Evolutionary conservation across 2,329 filamentous ascomycete species (phyloP).

Genomic region (Botrytis fabae): DNA sequence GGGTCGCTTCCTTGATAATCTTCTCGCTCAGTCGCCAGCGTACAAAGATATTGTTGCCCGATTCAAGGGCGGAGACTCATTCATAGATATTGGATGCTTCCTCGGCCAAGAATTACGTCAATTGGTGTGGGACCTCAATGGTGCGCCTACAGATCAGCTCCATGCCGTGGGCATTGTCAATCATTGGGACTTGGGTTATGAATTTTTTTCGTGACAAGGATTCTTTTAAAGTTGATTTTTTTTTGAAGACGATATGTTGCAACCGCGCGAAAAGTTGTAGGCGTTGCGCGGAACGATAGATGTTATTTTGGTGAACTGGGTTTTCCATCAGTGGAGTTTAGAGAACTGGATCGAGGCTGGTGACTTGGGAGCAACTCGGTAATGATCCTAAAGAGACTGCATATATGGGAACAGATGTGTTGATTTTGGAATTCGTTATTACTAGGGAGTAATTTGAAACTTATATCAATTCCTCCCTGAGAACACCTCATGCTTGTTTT

Average conservation of each 20-base stretch:
- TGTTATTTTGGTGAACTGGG: neutral
- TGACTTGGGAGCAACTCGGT: constrained; percentile 8
- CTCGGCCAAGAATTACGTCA: constrained; percentile 45
- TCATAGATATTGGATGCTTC: constrained; percentile 40
- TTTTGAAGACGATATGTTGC: constrained; percentile 40
- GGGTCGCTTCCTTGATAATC: constrained; percentile 29
- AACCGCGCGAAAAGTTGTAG: neutral
- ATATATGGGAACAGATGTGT: constrained; percentile 7
- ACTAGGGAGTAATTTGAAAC: neutral
- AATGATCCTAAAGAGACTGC: constrained; percentile 9
- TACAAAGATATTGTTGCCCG: constrained; percentile 27
- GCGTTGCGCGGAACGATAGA: constrained; percentile 8
- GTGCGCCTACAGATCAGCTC: constrained; percentile 38
- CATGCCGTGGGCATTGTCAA: constrained; percentile 41
- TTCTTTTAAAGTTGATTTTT: constrained; percentile 38
- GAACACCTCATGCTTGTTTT: neutral
- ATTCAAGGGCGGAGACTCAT: constrained; percentile 26
- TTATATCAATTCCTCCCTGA: too few species aligned
- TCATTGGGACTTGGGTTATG: constrained; percentile 42
- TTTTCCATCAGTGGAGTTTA: constrained; percentile 18
- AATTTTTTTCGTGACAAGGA: constrained; percentile 43
- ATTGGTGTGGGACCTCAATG: constrained; percentile 38
- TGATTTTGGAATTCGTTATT: constrained; percentile 16
- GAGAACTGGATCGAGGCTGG: neutral
- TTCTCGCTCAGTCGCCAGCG: constrained; percentile 22